Evolutionary conservation across 1,284 basidiomycete genomes (phyloP), one percentile per base, ranked within the genome.

Genomic region (Ustilago vetiveriae): DNA sequence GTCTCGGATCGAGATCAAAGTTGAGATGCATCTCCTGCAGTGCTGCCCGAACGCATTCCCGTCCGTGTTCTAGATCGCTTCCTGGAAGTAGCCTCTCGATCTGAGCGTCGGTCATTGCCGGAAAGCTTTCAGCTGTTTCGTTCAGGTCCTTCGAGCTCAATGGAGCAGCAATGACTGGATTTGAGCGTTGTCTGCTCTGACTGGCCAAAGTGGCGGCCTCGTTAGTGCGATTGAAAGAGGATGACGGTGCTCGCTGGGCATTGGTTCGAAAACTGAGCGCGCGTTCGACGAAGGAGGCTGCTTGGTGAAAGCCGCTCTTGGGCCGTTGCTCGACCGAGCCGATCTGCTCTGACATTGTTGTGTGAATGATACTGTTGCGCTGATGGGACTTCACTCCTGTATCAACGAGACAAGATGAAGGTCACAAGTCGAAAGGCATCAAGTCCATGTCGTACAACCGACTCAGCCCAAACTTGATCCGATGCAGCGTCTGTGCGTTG

Each of bases 1-100:
- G 40, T 39, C 65, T 63, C 1, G 72, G 64, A 39, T 80, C 78
- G 19, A 80, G 64, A 17, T 68, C 51, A 52, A 59, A 77, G 35
- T 75, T 69, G 29, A 76, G 57, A 41, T 76, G 62, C 75, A 76
- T 76, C 47, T 78, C 75, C 23, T 66, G 62, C 24, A 78, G 35
- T 3, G 75, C 68, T 3, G 69, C 67, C 11, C 49, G 47, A 4
- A 76, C 52, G 37, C 54, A 56, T 9, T 47, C 24, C 14, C 55
- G 22, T 2, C 45, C 64, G 9, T 54, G 39, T 21, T 64, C 50
- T 14, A 63, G 37, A 1, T 56, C 49, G 1, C 46, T n/a, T 7
- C 49, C 63, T 0, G 65, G 71, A 8, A 74, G 63, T 13, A 76
- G 47, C 21, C 39, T 44, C 7, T 55, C 42, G 19, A 76, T 39